phyloP scores from a whole-genome alignment of 2,329 filamentous ascomycete species.

The Graphiopsis chlorocephala region DNA sequence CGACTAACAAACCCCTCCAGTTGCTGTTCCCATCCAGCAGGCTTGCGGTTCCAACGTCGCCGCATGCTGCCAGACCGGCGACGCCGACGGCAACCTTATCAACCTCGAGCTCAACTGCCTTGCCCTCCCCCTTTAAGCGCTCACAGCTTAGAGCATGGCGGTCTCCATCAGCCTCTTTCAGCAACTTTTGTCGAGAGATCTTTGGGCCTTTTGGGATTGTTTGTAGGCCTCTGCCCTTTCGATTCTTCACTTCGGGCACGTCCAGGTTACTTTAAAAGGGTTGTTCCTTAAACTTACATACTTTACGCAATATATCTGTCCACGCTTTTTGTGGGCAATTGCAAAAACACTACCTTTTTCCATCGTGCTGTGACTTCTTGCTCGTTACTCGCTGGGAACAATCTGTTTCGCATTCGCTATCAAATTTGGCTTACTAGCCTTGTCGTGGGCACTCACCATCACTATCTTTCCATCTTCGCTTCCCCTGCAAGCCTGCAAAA shows the following conservation, averaged over 20 bases:
- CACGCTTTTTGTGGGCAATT: background rate
- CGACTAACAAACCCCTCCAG: background rate
- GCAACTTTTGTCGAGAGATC: background rate
- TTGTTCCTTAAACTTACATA: slow-evolving; percentile 10
- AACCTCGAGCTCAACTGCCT: slow-evolving; percentile 17
- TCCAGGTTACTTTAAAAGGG: slow-evolving; percentile 9
- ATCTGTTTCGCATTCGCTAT: background rate
- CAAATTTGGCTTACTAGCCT: background rate
- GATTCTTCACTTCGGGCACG: slow-evolving; percentile 11
- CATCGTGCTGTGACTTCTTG: background rate
- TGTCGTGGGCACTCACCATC: background rate
- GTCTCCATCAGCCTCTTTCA: slow-evolving; percentile 1
- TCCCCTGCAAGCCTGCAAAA: background rate
- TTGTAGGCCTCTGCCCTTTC: slow-evolving; percentile 10
- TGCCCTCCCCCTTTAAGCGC: slow-evolving; percentile 13
- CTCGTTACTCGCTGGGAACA: background rate
- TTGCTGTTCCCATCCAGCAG: slow-evolving; percentile 13
- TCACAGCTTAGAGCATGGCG: background rate
- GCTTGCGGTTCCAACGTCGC: slow-evolving; percentile 15
- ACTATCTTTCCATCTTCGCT: background rate
- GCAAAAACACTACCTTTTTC: background rate
- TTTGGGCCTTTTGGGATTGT: slow-evolving; percentile 10
- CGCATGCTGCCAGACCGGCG: slow-evolving; percentile 12
- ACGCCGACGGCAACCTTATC: slow-evolving; percentile 14
- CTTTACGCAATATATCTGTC: slow-evolving; percentile 6